Percentiles rank a stretch among this genome's conserved stretches.
These are phyloP conservation scores for Cordyceps militaris DNA, from an alignment of 2,329 filamentous ascomycete genomes.

Conservation along the genomic window DNA sequence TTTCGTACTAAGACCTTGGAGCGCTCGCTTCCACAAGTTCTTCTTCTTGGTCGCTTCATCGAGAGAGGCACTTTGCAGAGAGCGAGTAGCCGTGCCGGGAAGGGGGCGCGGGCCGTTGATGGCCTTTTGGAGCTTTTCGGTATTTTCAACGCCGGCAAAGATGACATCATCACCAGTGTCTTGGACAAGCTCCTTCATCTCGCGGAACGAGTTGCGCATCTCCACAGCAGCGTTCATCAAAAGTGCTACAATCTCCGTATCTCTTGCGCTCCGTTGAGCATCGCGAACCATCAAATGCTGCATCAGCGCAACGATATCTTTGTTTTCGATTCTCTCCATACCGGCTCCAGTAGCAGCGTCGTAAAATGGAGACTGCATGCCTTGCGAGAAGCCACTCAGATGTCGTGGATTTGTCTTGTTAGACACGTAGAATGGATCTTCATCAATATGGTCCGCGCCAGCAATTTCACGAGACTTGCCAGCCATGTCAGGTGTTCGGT, in stretches of 20 bases:
- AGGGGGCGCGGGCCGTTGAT: constrained; percentile 82
- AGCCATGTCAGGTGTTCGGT: constrained; percentile 47
- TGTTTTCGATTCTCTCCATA: constrained; percentile 87
- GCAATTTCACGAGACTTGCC: constrained; percentile 50
- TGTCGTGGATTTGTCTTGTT: constrained; percentile 55
- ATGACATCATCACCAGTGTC: constrained; percentile 79
- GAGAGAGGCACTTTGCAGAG: constrained; percentile 46
- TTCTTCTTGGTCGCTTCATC: constrained; percentile 70
- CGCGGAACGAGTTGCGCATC: constrained; percentile 94
- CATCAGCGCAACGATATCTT: constrained; percentile 96
- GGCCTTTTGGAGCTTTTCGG: constrained; percentile 75
- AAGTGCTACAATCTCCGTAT: constrained; percentile 93
- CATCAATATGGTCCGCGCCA: constrained; percentile 44
- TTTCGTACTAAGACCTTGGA: constrained; percentile 83
- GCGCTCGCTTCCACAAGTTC: constrained; percentile 88
- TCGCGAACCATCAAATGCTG: constrained; percentile 97
- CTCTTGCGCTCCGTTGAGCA: constrained; percentile 88
- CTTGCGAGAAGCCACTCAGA: constrained; percentile 84
- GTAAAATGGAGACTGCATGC: constrained; percentile 82
- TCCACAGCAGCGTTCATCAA: constrained; percentile 90
- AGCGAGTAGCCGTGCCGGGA: constrained; percentile 58
- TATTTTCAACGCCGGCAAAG: constrained; percentile 80
- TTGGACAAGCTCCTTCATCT: constrained; percentile 86
- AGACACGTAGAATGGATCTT: constrained; percentile 61
- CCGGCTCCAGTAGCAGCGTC: constrained; percentile 82